Evolutionary conservation across 441 rosid species (phyloP), one percentile per base, ranked within the genome.

Genomic region (Daphne laureola): DNA sequence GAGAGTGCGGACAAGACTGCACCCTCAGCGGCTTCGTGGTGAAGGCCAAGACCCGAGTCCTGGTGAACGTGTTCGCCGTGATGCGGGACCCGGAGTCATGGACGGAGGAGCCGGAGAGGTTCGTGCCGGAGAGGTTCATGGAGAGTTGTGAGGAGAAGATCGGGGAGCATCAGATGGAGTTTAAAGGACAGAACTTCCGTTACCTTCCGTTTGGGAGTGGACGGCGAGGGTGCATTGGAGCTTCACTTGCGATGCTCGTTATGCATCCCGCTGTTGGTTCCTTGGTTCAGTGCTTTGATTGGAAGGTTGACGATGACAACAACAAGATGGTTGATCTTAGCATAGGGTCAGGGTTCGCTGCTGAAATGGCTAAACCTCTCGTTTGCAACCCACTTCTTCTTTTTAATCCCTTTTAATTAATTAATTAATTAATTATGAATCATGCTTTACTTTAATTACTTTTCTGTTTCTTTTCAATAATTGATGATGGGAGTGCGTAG

Each of bases 81-180:
- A 75, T 52, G 80, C 57, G 70, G 38, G 80, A 75, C 67, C 62
- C 72, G 3, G 54, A 54, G 4, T 41, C 27, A 38, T 68, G 72
- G 73, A 23, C 13, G 3, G 18, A 58, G 3, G 18, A 58, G 14
- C 74, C 72, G 2, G 48, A 63, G 14, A 63, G 54, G 46, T 71
- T 68, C 53, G 14, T 40, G 6, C 77, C 77, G 0, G 77, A 71
- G 60, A 66, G 80, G 56, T 75, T 75, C 40, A 15, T 69, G 31
- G 58, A 26, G 23, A 59, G 61, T 21, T 72, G 80, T 16, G 66
- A 57, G 4, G 76, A 76, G 68, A 70, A 51, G 67, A 73, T 76
- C 27, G 69, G 63, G 5, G 88, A 78, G 57, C 84, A 78, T 52
- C 84, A 76, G 26, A 84, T 77, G 96, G 90, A 82, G 53, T 79